A percentile compares a stretch with the other conserved stretches of the same genome.
phyloP scores from a whole-genome alignment of 2,329 filamentous ascomycete species.

The Pseudogymnoascus sp. region DNA sequence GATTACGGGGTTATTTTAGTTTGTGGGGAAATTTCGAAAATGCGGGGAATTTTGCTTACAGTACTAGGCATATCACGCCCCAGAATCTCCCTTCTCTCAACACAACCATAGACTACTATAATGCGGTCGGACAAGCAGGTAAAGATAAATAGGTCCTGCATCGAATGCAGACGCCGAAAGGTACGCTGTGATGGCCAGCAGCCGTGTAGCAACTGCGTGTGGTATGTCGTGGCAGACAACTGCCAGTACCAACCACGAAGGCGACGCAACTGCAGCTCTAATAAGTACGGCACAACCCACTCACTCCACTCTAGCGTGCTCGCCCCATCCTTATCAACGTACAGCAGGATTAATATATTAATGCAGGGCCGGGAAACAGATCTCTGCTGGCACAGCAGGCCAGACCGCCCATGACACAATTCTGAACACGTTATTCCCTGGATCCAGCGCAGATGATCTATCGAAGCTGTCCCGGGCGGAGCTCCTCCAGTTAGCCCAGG shows the following conservation, averaged over 20 bases:
- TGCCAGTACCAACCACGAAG: slow-evolving; percentile 6
- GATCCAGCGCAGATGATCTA: slow-evolving; percentile 1
- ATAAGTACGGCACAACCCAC: slow-evolving; percentile 4
- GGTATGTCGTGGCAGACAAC: slow-evolving; percentile 8
- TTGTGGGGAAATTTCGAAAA: slow-evolving; percentile 4
- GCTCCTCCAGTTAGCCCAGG: not conserved
- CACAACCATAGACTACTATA: not conserved
- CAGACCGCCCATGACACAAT: not conserved
- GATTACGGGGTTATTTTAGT: not conserved
- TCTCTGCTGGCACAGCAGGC: not conserved
- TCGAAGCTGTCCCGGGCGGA: not conserved
- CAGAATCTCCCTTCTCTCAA: not conserved
- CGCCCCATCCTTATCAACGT: not conserved
- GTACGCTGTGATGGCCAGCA: slow-evolving; percentile 9
- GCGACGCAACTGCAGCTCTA: slow-evolving; percentile 4
- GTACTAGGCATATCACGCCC: not conserved
- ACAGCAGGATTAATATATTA: slow-evolving; percentile 1
- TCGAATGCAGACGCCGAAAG: slow-evolving; percentile 9
- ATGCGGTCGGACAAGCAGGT: slow-evolving; percentile 7
- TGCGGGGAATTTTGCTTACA: slow-evolving; percentile 2
- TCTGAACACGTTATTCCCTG: slow-evolving; percentile 5
- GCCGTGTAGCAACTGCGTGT: slow-evolving; percentile 7
- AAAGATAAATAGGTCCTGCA: slow-evolving; percentile 9
- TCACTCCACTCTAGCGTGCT: not conserved
- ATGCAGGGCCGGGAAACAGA: not conserved